A percentile compares a stretch with the other conserved stretches of the same genome.
phyloP scores from a whole-genome alignment of 352 stramenopile genomes.

The Aphanomyces euteiches region DNA sequence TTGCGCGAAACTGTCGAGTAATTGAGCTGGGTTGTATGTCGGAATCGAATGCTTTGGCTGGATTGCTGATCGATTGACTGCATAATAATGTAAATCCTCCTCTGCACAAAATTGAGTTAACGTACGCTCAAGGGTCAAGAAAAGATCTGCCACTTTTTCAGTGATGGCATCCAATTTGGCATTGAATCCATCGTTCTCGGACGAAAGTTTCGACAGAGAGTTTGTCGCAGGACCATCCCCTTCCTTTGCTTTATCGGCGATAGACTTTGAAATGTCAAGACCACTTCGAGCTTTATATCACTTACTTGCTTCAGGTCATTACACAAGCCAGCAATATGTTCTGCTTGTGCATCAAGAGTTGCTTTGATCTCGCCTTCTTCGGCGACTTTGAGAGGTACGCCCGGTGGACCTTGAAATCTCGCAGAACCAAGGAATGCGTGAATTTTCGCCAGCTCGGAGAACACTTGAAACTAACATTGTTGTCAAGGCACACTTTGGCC shows the following conservation, averaged over 20 bases:
- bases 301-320: slow-evolving; percentile 27
- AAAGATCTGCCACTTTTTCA: slow-evolving; percentile 29
- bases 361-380: slow-evolving; percentile 25
- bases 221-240: neutral
- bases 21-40: slow-evolving; percentile 27
- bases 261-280: neutral
- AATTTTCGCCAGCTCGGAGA: slow-evolving; percentile 29
- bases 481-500: neutral
- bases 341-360: slow-evolving; percentile 20
- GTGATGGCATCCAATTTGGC: slow-evolving; percentile 28
- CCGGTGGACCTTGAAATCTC: slow-evolving; percentile 1
- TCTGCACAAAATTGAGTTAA: too few relatives aligned
- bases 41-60: slow-evolving; percentile 25
- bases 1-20: slow-evolving; percentile 31
- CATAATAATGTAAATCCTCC: neutral
- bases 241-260: slow-evolving; percentile 16
- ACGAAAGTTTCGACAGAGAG: neutral
- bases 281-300: neutral
- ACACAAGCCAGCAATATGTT: slow-evolving; percentile 25
- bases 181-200: slow-evolving; percentile 22
- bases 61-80: slow-evolving; percentile 15
- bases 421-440: slow-evolving; percentile 25
- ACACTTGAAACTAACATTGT: slow-evolving; percentile 28
- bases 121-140: slow-evolving; percentile 26
- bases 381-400: neutral